These are phyloP conservation scores for Backusella sp. DNA, from an alignment of 192 early-diverging fungal species.

Conservation along the genomic window DNA sequence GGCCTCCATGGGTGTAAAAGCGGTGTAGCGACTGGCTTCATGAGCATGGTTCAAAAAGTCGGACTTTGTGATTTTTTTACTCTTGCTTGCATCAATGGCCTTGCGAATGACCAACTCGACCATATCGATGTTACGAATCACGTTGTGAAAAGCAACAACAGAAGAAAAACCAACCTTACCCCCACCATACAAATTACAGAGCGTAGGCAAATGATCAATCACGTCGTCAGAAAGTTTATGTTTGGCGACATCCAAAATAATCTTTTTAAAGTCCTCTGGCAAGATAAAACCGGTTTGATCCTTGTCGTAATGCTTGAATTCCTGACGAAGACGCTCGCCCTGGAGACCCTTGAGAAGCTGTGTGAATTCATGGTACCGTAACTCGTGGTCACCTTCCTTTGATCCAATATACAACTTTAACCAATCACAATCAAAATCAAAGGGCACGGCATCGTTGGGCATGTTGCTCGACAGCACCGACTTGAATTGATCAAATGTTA, in stretches of 20 bases:
- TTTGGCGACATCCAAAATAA: conserved; percentile 62
- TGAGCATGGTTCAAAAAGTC: conserved; percentile 64
- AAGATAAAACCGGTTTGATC: conserved; percentile 61
- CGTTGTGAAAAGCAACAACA: conserved; percentile 61
- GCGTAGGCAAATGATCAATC: conserved; percentile 60
- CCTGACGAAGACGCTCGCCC: conserved; percentile 66
- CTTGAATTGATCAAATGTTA: conserved; percentile 69
- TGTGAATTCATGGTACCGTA: conserved; percentile 68
- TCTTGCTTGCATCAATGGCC: conserved; percentile 45
- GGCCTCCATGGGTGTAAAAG: conserved; percentile 73
- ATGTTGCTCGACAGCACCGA: conserved; percentile 54
- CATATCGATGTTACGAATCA: conserved; percentile 66
- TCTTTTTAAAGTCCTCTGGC: conserved; percentile 56
- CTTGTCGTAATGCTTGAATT: conserved; percentile 70
- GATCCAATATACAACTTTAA: conserved; percentile 67
- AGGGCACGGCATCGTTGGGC: conserved; percentile 56
- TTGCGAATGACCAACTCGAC: conserved; percentile 58
- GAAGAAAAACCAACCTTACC: conserved; percentile 61
- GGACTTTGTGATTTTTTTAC: conserved; percentile 56
- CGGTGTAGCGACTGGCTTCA: conserved; percentile 52
- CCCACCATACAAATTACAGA: conserved; percentile 57
- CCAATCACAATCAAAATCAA: conserved; percentile 73
- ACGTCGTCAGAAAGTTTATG: conserved; percentile 67
- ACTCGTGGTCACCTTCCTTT: conserved; percentile 48
- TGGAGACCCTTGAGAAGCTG: conserved; percentile 71